Evolutionary conservation across 176 grass and related monocot species (phyloP).

Genomic region (barley (Hordeum vulgare)): MorexV3_pseudomolecules_assembly NC_058521.1:439955920-439956419

Average conservation of each 20-base stretch:
- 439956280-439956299: not conserved
- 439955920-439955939: conserved; percentile 8
- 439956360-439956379: conserved; percentile 51
- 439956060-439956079: conserved; percentile 17
- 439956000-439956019: conserved; percentile 26
- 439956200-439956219: conserved; percentile 81
- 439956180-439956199: conserved; percentile 80
- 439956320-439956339: conserved; percentile 41
- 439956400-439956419: conserved; percentile 99
- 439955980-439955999: conserved; percentile 11
- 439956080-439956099: conserved; percentile 65
- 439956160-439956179: conserved; percentile 70
- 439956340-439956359: conserved; percentile 97
- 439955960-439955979: not conserved
- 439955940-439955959: not conserved
- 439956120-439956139: conserved; percentile 51
- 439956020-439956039: not conserved
- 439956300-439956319: conserved; percentile 20
- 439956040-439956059: not conserved
- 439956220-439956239: not conserved
- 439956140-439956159: conserved; percentile 80
- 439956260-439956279: not conserved
- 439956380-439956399: conserved; percentile 83
- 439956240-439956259: not conserved
- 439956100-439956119: conserved; percentile 50